phyloP scores from a whole-genome alignment of 495 filamentous ascomycete genomes.

The Pseudevernia furfuracea region DNA sequence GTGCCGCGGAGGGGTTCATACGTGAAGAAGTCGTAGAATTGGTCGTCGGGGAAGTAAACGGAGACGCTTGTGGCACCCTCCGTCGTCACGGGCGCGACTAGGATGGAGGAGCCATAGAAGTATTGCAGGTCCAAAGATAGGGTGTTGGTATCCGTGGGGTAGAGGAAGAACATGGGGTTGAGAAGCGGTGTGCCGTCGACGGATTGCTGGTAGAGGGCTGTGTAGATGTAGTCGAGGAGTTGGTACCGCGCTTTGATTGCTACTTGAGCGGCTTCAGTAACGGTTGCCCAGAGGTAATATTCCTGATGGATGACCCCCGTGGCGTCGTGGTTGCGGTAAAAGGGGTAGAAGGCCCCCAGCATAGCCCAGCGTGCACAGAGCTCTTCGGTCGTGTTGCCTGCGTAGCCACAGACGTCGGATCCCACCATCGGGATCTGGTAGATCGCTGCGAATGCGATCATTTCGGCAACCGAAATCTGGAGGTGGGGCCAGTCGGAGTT shows the following conservation, averaged over 20 bases:
- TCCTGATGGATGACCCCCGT: slow-evolving; percentile 54
- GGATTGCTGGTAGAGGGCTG: slow-evolving; percentile 57
- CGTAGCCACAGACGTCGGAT: slow-evolving; percentile 75
- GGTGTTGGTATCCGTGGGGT: slow-evolving; percentile 58
- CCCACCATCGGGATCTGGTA: slow-evolving; percentile 86
- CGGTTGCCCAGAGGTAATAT: slow-evolving; percentile 65
- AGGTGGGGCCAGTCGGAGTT: slow-evolving; percentile 65
- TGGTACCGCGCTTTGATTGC: slow-evolving; percentile 69
- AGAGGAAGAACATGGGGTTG: slow-evolving; percentile 63
- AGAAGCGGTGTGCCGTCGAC: slow-evolving; percentile 62
- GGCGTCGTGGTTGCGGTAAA: slow-evolving; percentile 75
- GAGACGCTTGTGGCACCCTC: slow-evolving; percentile 55
- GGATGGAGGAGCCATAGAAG: slow-evolving; percentile 62
- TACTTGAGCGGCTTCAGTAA: slow-evolving; percentile 58
- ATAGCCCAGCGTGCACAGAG: slow-evolving; percentile 79
- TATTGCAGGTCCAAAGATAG: slow-evolving; percentile 58
- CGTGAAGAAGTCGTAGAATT: slow-evolving; percentile 75
- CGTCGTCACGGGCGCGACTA: slow-evolving; percentile 66
- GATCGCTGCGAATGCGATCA: slow-evolving; percentile 68
- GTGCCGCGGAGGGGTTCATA: slow-evolving; percentile 48
- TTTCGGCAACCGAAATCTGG: slow-evolving; percentile 56
- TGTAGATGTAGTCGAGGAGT: slow-evolving; percentile 78
- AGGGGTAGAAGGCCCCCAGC: slow-evolving; percentile 73
- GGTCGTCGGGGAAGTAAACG: slow-evolving; percentile 65
- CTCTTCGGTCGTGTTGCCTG: slow-evolving; percentile 60